These are phyloP conservation scores for Phalaenopsis hybrid DNA, from an alignment of 116 monocot species.

Conservation along the genomic window DNA sequence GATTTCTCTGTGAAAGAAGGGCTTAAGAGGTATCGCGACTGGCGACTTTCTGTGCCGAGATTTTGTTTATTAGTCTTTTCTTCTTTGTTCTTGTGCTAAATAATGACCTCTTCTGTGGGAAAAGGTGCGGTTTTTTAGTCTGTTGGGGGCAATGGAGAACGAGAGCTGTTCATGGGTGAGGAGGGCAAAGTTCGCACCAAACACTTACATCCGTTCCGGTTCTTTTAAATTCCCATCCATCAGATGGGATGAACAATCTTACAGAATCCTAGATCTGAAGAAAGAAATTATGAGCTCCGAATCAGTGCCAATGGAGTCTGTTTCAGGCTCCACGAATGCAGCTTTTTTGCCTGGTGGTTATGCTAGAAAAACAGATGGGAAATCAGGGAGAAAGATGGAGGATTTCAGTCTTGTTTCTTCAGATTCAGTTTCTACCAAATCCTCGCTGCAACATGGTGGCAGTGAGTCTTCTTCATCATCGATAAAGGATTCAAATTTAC, in stretches of 20 bases:
- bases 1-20: not conserved
- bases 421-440: not conserved
- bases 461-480: no score
- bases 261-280: constrained; percentile 1
- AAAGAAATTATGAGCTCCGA: constrained; percentile 12
- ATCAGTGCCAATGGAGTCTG: constrained; percentile 1
- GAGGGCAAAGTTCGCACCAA: constrained; percentile 29
- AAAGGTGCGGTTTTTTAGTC: not conserved
- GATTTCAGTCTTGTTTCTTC: constrained; percentile 7
- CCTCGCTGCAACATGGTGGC: not conserved
- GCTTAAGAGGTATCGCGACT: not conserved
- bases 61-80: not conserved
- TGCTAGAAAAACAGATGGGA: not conserved
- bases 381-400: constrained; percentile 4
- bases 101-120: not conserved
- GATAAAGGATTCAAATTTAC: not conserved
- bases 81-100: not conserved
- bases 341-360: constrained; percentile 4
- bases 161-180: constrained; percentile 36
- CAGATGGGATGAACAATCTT: not conserved
- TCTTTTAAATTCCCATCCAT: constrained; percentile 15
- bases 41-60: not conserved
- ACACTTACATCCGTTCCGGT: constrained; percentile 16
- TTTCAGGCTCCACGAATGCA: not conserved
- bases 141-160: constrained; percentile 25